Conservation (phyloP, 1,284 basidiomycete genomes). For the Fomitopsis pinicola region DNA sequence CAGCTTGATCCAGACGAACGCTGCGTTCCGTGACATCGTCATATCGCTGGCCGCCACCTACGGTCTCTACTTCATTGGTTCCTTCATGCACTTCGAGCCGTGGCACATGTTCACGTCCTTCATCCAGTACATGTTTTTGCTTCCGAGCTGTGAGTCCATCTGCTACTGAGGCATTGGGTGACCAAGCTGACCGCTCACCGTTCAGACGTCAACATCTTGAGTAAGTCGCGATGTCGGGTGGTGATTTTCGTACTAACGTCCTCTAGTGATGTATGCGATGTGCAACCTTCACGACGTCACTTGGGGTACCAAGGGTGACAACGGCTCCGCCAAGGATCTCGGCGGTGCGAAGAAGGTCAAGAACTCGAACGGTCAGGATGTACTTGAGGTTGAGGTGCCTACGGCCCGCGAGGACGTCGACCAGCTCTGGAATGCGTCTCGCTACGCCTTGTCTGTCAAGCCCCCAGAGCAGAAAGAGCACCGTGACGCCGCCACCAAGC, state of each 20-base stretch:
- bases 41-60: slow-evolving; percentile 83
- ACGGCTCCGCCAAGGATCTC: slow-evolving; percentile 79
- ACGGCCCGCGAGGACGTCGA: slow-evolving; percentile 83
- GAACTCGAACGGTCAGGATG: slow-evolving; percentile 76
- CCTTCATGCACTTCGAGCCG: slow-evolving; percentile 84
- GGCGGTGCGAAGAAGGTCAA: slow-evolving; percentile 87
- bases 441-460: slow-evolving; percentile 61
- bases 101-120: slow-evolving; percentile 96
- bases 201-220: slow-evolving; percentile 82
- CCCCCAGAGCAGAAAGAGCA: slow-evolving; percentile 72
- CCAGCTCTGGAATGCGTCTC: slow-evolving; percentile 75
- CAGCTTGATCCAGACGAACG: slow-evolving; percentile 59
- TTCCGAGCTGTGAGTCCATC: slow-evolving; percentile 62
- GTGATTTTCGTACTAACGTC: neutral
- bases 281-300: slow-evolving; percentile 89
- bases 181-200: slow-evolving; percentile 3
- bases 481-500: slow-evolving; percentile 84
- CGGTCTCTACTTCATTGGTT: slow-evolving; percentile 84
- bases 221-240: slow-evolving; percentile 28
- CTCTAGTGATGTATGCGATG: slow-evolving; percentile 81
- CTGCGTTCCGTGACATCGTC: slow-evolving; percentile 76
- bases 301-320: slow-evolving; percentile 92
- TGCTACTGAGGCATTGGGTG: slow-evolving; percentile 1
- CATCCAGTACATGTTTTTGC: slow-evolving; percentile 77
- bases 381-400: slow-evolving; percentile 82